Evolutionary conservation across 371 early-diverging fungal genomes (phyloP), one percentile per base, ranked within the genome.

Genomic region (Mortierella polycephala): DNA sequence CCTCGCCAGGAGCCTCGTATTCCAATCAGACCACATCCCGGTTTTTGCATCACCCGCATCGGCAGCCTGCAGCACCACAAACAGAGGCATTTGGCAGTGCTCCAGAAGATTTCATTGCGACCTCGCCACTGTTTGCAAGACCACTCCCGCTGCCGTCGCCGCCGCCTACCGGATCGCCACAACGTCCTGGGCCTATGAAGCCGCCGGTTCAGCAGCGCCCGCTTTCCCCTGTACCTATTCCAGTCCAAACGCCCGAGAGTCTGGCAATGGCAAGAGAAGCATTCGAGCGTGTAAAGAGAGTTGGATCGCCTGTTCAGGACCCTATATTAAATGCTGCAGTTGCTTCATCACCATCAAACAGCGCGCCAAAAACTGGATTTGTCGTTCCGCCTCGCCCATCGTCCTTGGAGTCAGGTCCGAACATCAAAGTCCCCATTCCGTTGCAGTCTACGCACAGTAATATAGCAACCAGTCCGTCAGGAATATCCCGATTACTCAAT

Each of bases 61-160:
- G 80, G 57, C 73, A 72, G 21, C 73, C 80, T 12, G 80, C 80
- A 46, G 80, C 80, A 2, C 80, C 80, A 14, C 80, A 79, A 51
- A 79, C 73, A 1, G 69, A 46, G 23, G 80, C 69, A 5, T 79
- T 69, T 57, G 80, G 80, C 3, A 63, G 66, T 47, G 80, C 73
- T 5, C 63, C 64, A 0, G 80, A 79, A 37, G 80, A 79, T 50
- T 79, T 65, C 12, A 58, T 69, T 8, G 68, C 65, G 2, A 62
- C 61, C 16, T 69, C 73, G 39, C 80, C 80, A 9, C 62, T 79
- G 13, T 79, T 79, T 60, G 69, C 73, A 5, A 69, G 63, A 42
- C 80, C 80, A 14, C 62, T 79, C 2, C 80, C 80, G 1, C 54
- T 79, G 7, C 80, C 80, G 3, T 79, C 80, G 0, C 63, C 80